Percentiles rank a stretch among this genome's conserved stretches.
phyloP scores from a whole-genome alignment of 371 early-diverging fungal genomes.

The Mucor piriformis region DNA sequence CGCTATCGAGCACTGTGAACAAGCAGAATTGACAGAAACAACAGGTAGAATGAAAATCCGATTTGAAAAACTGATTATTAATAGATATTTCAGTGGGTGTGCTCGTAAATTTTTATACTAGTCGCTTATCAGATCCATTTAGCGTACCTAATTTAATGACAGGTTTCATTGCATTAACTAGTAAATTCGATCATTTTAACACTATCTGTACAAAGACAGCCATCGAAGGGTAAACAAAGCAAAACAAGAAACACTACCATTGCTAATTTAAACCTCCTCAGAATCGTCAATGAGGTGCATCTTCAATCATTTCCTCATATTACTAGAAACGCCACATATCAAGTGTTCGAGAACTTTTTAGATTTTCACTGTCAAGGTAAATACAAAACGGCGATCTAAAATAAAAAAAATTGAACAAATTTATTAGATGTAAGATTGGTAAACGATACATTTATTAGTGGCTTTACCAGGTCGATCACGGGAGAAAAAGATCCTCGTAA shows the following conservation, averaged over 20 bases:
- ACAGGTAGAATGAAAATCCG: no score
- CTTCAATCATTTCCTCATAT: slow-evolving; percentile 64
- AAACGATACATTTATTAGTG: slow-evolving; percentile 70
- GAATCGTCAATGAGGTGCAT: slow-evolving; percentile 7
- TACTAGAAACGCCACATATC: slow-evolving; percentile 49
- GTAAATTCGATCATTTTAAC: slow-evolving; percentile 57
- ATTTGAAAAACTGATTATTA: no score
- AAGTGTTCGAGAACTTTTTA: slow-evolving; percentile 46
- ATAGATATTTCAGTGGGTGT: slow-evolving; percentile 64
- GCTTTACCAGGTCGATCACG: slow-evolving; percentile 86
- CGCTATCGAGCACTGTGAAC: slow-evolving; percentile 1
- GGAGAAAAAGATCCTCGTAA: slow-evolving; percentile 98
- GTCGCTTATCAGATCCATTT: slow-evolving; percentile 68
- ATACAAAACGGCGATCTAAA: neutral
- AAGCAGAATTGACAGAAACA: neutral
- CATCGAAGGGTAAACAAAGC: slow-evolving; percentile 46
- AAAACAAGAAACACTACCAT: neutral
- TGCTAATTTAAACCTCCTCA: neutral
- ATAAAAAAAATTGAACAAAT: neutral
- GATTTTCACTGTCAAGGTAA: slow-evolving; percentile 29
- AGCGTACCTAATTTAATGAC: slow-evolving; percentile 71
- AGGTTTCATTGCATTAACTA: slow-evolving; percentile 62
- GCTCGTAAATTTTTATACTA: slow-evolving; percentile 75
- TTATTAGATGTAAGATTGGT: slow-evolving; percentile 30
- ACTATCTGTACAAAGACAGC: slow-evolving; percentile 52